Conservation (phyloP, 352 stramenopile genomes). For the Saprolegnia parasitica region DNA sequence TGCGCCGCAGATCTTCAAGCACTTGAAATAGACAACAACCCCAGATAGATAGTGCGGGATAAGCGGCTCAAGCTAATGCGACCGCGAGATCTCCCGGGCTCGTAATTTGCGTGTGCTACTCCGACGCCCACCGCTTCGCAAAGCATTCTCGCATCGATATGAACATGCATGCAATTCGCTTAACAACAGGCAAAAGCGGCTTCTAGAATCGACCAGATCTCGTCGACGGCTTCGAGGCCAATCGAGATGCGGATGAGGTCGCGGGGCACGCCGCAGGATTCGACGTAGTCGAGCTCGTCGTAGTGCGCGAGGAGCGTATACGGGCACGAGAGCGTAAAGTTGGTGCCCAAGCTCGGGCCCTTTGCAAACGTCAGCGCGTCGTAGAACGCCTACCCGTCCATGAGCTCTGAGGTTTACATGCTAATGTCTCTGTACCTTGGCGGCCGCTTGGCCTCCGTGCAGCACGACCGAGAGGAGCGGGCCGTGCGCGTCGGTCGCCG, state of each 20-base stretch:
- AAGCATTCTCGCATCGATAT: too few relatives aligned
- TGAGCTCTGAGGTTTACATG: constrained; percentile 23
- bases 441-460: constrained; percentile 53
- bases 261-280: constrained; percentile 85
- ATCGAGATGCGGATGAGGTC: constrained; percentile 90
- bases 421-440: constrained; percentile 27
- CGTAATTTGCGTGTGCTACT: neutral
- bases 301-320: constrained; percentile 93
- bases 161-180: neutral
- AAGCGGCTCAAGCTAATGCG: neutral
- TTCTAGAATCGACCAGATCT: constrained; percentile 59
- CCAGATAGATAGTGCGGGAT: neutral
- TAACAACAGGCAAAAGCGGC: constrained; percentile 38
- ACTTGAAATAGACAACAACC: constrained; percentile 78
- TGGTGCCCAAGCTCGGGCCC: constrained; percentile 87
- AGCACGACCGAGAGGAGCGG: constrained; percentile 87
- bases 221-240: constrained; percentile 80
- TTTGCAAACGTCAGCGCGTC: constrained; percentile 81
- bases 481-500: constrained; percentile 56
- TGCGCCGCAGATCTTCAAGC: constrained; percentile 93
- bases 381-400: constrained; percentile 77
- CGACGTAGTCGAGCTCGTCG: constrained; percentile 88
- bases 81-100: neutral
- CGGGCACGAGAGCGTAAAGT: constrained; percentile 91
- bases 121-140: too few relatives aligned